Conservation (phyloP, 345 rosid species). For the Citropsis articulata region DNA sequence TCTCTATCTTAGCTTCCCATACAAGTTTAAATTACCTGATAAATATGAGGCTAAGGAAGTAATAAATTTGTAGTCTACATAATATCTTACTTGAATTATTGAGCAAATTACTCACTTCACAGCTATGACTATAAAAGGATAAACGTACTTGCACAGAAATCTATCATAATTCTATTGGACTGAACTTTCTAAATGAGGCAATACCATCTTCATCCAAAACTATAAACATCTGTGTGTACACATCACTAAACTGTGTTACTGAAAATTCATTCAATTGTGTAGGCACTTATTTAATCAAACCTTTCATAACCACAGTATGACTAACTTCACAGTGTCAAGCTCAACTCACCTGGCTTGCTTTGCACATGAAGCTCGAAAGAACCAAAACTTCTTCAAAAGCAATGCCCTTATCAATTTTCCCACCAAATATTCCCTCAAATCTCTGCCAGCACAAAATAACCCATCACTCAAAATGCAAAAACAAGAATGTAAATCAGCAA, state of each 20-base stretch:
- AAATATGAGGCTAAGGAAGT: background rate
- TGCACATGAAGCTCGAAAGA: slow-evolving; percentile 86
- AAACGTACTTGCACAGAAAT: background rate
- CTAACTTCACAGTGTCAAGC: background rate
- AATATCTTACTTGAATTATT: background rate
- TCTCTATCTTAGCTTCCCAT: background rate
- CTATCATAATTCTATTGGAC: background rate
- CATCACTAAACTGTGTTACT: background rate
- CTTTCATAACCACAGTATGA: background rate
- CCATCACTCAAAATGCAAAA: slow-evolving; percentile 9
- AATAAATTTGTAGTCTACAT: background rate
- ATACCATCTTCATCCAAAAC: background rate
- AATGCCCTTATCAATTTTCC: slow-evolving; percentile 79
- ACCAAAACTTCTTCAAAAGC: slow-evolving; percentile 75
- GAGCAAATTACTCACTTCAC: background rate
- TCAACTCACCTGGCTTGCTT: slow-evolving; percentile 69
- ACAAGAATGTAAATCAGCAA: background rate
- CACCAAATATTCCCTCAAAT: slow-evolving; percentile 84
- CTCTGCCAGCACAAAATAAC: slow-evolving; percentile 47
- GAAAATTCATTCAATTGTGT: background rate
- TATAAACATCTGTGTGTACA: background rate
- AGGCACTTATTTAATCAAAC: background rate
- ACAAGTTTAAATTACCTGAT: background rate
- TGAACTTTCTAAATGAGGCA: background rate
- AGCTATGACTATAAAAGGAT: background rate